Conservation (phyloP, 352 stramenopile species). For the Globisporangium cederbergense region DNA sequence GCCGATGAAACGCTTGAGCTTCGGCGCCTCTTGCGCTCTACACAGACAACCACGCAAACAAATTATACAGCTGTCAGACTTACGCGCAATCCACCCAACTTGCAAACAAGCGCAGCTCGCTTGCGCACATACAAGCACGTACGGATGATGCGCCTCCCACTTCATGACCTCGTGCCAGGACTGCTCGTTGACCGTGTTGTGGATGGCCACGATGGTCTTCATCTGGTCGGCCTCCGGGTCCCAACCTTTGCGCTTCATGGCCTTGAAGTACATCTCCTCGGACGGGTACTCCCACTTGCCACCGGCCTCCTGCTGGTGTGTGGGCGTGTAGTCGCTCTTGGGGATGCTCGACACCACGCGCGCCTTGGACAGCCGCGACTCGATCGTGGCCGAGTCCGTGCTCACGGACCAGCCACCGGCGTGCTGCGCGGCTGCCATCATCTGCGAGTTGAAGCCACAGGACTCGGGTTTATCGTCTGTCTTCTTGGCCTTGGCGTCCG, state of each 20-base stretch:
- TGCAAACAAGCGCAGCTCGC: neutral
- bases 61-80: conserved; percentile 1
- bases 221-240: conserved; percentile 90
- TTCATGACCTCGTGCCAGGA: conserved; percentile 92
- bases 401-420: conserved; percentile 34
- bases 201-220: conserved; percentile 94
- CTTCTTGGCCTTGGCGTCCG: conserved; percentile 10
- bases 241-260: conserved; percentile 96
- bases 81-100: neutral
- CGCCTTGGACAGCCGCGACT: conserved; percentile 58
- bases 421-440: conserved; percentile 51
- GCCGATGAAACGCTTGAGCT: conserved; percentile 94
- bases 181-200: conserved; percentile 97
- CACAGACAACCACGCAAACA: conserved; percentile 8
- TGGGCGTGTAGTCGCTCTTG: conserved; percentile 84
- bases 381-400: conserved; percentile 21
- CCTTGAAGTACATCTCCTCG: conserved; percentile 98
- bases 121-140: conserved; percentile 9
- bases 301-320: conserved; percentile 48
- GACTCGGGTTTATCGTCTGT: conserved; percentile 13
- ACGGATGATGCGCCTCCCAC: conserved; percentile 85
- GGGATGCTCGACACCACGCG: conserved; percentile 93
- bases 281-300: conserved; percentile 95
- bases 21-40: conserved; percentile 53
- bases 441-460: conserved; percentile 52